Evolutionary conservation across 495 filamentous ascomycete species (phyloP).

Genomic region (Apodospora peruviana): DNA sequence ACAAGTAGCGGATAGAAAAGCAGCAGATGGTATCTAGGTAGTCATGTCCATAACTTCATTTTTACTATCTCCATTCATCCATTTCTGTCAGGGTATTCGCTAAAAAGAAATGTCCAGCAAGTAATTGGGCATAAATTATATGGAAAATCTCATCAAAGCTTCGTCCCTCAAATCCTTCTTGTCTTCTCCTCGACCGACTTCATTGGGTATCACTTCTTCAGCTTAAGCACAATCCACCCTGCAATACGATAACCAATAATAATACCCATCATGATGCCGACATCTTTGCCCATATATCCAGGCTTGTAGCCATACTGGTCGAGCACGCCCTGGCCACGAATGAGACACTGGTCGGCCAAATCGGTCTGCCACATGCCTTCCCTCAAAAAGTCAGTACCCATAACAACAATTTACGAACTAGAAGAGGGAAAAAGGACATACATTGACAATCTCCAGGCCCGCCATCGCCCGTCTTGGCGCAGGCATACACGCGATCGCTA

Average conservation of each 20-base stretch:
- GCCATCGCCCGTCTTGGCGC: slow-evolving; percentile 25
- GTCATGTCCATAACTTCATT: too few species aligned
- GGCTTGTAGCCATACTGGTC: slow-evolving; percentile 60
- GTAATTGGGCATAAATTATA: too few species aligned
- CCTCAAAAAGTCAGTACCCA: neutral
- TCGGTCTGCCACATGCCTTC: slow-evolving; percentile 56
- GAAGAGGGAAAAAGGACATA: slow-evolving; percentile 1
- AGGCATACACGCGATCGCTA: slow-evolving; percentile 52
- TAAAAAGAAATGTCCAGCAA: too few species aligned
- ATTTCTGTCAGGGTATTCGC: too few species aligned
- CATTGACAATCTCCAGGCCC: slow-evolving; percentile 47
- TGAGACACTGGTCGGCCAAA: slow-evolving; percentile 57
- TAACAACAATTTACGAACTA: neutral
- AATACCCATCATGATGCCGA: slow-evolving; percentile 70
- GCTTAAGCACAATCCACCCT: slow-evolving; percentile 34
- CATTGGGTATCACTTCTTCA: slow-evolving; percentile 28
- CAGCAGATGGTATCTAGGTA: too few species aligned
- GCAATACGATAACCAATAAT: slow-evolving; percentile 66
- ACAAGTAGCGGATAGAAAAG: too few species aligned
- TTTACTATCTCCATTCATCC: too few species aligned
- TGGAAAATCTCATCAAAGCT: too few species aligned
- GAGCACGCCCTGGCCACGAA: slow-evolving; percentile 63
- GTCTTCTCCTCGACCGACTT: too few species aligned
- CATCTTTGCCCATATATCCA: slow-evolving; percentile 60
- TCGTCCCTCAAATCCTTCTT: too few species aligned